Evolutionary conservation across 1,284 basidiomycete species (phyloP).

Genomic region (Wallemia mellicola): DNA sequence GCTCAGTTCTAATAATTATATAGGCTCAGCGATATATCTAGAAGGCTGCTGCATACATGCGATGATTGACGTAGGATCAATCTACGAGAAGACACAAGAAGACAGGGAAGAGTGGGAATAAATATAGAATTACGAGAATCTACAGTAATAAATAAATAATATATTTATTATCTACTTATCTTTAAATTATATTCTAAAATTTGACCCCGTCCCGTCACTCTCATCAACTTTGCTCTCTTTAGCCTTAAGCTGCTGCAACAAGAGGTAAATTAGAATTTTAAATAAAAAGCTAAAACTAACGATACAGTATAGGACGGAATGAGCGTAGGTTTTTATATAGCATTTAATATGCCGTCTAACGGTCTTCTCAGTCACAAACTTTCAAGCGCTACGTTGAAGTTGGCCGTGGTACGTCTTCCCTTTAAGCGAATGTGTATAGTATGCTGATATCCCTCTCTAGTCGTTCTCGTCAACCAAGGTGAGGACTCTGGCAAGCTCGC

Average conservation of each 20-base stretch:
- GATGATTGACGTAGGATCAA: too few relatives aligned
- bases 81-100: neutral
- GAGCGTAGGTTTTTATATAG: neutral
- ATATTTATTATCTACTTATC: too few relatives aligned
- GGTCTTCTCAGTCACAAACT: conserved; percentile 15
- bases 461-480: conserved; percentile 79
- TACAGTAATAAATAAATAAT: too few relatives aligned
- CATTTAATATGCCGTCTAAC: neutral
- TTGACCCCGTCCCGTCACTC: too few relatives aligned
- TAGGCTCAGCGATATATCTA: too few relatives aligned
- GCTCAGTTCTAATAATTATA: too few relatives aligned
- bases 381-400: conserved; percentile 97
- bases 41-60: too few relatives aligned
- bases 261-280: neutral
- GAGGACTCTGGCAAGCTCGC: conserved; percentile 68
- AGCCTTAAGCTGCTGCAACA: neutral
- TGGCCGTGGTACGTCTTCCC: conserved; percentile 36
- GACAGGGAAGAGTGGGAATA: neutral
- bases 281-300: neutral
- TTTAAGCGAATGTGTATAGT: neutral
- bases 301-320: neutral
- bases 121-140: too few relatives aligned
- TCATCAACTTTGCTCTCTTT: neutral
- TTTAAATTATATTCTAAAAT: too few relatives aligned
- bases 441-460: conserved; percentile 16